Evolutionary conservation across 2,329 filamentous ascomycete genomes (phyloP).

Genomic region (Fusarium staphyleae): DNA sequence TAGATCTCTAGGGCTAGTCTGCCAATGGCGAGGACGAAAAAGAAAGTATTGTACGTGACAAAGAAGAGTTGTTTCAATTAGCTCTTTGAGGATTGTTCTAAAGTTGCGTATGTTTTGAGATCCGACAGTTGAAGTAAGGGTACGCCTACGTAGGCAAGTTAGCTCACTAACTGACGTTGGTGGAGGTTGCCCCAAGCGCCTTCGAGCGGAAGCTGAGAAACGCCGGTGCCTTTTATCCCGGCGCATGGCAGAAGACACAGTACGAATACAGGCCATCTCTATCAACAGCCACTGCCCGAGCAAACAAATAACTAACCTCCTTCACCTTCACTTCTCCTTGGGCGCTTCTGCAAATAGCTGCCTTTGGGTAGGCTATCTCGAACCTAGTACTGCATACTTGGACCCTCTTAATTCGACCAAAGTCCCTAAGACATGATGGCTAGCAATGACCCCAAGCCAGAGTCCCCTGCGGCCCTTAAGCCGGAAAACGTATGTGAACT

Average conservation of each 20-base stretch:
- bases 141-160: too few relatives aligned
- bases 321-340: background rate
- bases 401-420: background rate
- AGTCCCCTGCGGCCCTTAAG: slow-evolving; percentile 41
- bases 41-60: background rate
- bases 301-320: slow-evolving; percentile 10
- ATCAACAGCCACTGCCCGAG: slow-evolving; percentile 16
- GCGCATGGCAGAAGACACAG: slow-evolving; percentile 24
- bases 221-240: slow-evolving; percentile 9
- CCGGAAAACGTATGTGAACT: slow-evolving; percentile 45
- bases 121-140: background rate
- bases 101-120: slow-evolving; percentile 4
- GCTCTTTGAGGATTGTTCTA: background rate
- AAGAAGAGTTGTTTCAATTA: background rate
- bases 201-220: slow-evolving; percentile 30
- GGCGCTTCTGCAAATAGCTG: background rate
- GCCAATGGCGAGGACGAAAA: slow-evolving; percentile 14
- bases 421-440: slow-evolving; percentile 44
- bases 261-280: slow-evolving; percentile 26
- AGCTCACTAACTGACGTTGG: too few relatives aligned
- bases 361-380: background rate
- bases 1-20: slow-evolving; percentile 16
- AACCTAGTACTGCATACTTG: background rate
- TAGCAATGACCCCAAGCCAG: slow-evolving; percentile 48
- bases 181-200: background rate